A percentile compares a stretch with the other conserved stretches of the same genome.
Evolutionary conservation across 495 filamentous ascomycete genomes (phyloP).

Genomic region (Penicillium paradoxum): DNA sequence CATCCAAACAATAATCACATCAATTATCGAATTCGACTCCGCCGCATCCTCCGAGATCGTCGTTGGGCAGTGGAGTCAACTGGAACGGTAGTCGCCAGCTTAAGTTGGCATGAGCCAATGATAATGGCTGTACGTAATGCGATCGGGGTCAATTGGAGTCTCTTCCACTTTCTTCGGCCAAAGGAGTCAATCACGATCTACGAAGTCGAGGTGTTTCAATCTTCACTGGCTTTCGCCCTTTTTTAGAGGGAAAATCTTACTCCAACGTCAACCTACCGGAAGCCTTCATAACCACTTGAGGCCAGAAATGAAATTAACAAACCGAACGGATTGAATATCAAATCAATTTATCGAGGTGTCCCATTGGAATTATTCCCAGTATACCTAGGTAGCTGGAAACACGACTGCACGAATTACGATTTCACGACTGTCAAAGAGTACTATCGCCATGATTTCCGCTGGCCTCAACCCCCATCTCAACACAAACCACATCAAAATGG

Average conservation of each 20-base stretch:
- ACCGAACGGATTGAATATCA: neutral
- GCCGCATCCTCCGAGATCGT: neutral
- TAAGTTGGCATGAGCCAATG: slow-evolving; percentile 22
- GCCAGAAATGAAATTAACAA: neutral
- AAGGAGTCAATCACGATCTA: slow-evolving; percentile 22
- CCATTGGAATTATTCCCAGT: neutral
- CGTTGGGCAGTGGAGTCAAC: neutral
- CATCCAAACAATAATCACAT: too few species aligned
- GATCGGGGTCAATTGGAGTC: slow-evolving; percentile 21
- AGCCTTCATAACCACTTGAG: neutral
- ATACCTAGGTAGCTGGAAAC: too few species aligned
- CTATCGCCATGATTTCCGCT: neutral
- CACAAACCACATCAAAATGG: slow-evolving; percentile 23
- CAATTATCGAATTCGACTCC: too few species aligned
- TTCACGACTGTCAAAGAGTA: neutral
- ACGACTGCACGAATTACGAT: neutral
- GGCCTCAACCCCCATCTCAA: neutral
- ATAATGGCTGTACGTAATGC: slow-evolving; percentile 22
- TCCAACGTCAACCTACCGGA: slow-evolving; percentile 16
- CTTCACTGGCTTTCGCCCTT: neutral
- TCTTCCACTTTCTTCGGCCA: slow-evolving; percentile 13
- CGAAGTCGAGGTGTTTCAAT: neutral
- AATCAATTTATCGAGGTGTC: too few species aligned
- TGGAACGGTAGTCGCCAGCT: slow-evolving; percentile 1
- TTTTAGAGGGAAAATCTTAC: slow-evolving; percentile 6